Conservation (phyloP, 768 basidiomycete species). For the Omphalotus guepiniiformis region DNA sequence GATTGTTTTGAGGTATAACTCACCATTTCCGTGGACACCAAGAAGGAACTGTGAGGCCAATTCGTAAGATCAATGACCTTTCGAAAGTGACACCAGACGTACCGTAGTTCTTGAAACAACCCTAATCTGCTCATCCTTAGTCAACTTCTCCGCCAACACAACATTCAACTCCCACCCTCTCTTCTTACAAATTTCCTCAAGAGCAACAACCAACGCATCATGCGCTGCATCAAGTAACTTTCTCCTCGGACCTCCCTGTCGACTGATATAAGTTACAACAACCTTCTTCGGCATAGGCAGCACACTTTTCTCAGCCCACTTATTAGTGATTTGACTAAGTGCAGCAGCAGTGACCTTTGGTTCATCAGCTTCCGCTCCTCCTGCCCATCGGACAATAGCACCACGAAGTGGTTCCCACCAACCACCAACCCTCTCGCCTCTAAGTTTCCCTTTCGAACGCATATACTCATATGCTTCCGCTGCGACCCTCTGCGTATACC, state of each 20-base stretch:
- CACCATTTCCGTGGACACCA: constrained; percentile 78
- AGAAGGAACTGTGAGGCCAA: constrained; percentile 52
- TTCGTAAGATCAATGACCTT: too few relatives aligned
- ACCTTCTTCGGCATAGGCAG: constrained; percentile 44
- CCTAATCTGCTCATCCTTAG: constrained; percentile 72
- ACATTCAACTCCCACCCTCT: constrained; percentile 58
- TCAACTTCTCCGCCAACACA: constrained; percentile 58
- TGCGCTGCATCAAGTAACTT: constrained; percentile 57
- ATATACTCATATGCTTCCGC: constrained; percentile 62
- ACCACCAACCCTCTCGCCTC: constrained; percentile 39
- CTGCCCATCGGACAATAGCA: constrained; percentile 64
- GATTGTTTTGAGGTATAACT: too few relatives aligned
- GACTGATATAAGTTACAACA: constrained; percentile 69
- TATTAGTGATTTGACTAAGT: too few relatives aligned
- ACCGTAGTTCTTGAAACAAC: constrained; percentile 69
- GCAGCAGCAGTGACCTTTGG: too few relatives aligned
- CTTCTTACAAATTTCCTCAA: constrained; percentile 47
- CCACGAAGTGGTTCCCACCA: constrained; percentile 81
- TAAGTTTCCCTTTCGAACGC: constrained; percentile 25
- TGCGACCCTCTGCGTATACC: constrained; percentile 65
- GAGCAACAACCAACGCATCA: constrained; percentile 42
- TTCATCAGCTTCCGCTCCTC: constrained; percentile 38
- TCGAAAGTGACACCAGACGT: constrained; percentile 21
- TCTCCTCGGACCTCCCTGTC: constrained; percentile 51
- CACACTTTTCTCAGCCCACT: constrained; percentile 21